Conservation (phyloP, 2,329 filamentous ascomycete species). For the Ophiocordyceps sinensis region DNA sequence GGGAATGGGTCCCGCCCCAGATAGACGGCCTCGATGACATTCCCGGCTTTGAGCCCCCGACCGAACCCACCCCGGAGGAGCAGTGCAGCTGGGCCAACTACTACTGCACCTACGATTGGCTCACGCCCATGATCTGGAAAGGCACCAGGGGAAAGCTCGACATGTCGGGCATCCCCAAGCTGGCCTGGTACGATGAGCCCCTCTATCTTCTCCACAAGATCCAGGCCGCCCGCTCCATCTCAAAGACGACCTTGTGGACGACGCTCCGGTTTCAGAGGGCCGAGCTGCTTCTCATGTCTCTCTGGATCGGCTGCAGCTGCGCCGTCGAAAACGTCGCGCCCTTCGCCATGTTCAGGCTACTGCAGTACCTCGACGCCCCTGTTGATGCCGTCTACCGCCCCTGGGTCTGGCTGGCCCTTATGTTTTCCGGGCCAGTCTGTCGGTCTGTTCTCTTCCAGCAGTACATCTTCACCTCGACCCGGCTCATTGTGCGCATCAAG, state of each 20-base stretch:
- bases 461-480: slow-evolving; percentile 42
- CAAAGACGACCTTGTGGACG: slow-evolving; percentile 30
- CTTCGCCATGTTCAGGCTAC: slow-evolving; percentile 37
- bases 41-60: slow-evolving; percentile 19
- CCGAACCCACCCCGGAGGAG: slow-evolving; percentile 33
- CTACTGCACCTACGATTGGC: slow-evolving; percentile 36
- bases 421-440: slow-evolving; percentile 33
- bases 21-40: slow-evolving; percentile 18
- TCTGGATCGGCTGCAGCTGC: slow-evolving; percentile 23
- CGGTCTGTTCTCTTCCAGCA: slow-evolving; percentile 39
- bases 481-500: slow-evolving; percentile 40
- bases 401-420: slow-evolving; percentile 37
- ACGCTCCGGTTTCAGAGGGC: slow-evolving; percentile 25
- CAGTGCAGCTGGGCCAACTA: slow-evolving; percentile 38
- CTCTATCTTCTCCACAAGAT: slow-evolving; percentile 29
- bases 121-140: slow-evolving; percentile 33
- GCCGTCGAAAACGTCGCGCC: slow-evolving; percentile 35
- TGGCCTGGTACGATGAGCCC: slow-evolving; percentile 43
- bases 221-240: slow-evolving; percentile 25
- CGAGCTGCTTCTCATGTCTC: slow-evolving; percentile 29
- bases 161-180: slow-evolving; percentile 29
- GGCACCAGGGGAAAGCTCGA: slow-evolving; percentile 29
- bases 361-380: slow-evolving; percentile 34
- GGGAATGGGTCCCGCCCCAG: slow-evolving; percentile 34
- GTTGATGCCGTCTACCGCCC: slow-evolving; percentile 29